Evolutionary conservation across 306 rosid genomes (phyloP), one percentile per base, ranked within the genome.

Genomic region (Sindora glabra): DNA sequence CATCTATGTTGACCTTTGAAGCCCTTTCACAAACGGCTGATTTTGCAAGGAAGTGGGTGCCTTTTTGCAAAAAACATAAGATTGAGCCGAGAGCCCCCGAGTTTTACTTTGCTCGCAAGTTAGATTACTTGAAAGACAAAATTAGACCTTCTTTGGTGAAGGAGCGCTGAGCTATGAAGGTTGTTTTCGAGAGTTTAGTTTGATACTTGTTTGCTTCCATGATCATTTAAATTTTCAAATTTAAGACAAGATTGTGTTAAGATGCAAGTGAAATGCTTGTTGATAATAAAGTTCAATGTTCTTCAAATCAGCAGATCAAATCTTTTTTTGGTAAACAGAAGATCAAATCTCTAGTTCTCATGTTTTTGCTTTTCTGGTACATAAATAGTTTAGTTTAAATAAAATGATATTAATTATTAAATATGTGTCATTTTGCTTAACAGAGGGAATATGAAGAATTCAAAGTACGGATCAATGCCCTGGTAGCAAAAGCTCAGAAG

Each of bases 151-250:
- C 98, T 48, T 92, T 92, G 30, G 96, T 92, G 66, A 92, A 92
- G 78, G 98, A 88, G 21, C 98, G 98, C 51, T 78, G 98, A 68
- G 96, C 96, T 8, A 88, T 92, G 98, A 92, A 92, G 95, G 97
- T 83, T n/a, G n/a, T n/a, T n/a, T n/a, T n/a, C n/a, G 52, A 52
- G 65, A 25, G 47, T 48, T 71, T 69, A 53, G 37, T 25, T 3
- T 70, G 41, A 50, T 48, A 19, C 17, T 59, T 15, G 25, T 42
- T 59, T 38, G 30, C 47, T 53, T 48, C 16, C 15, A 61, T 45
- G 8, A 18, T 19, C 38, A 4, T 18, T 24, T 12, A 5, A 22
- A 38, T 19, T n/a, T 7, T 8, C 30, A 17, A 15, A 4, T 24
- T 52, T 33, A 33, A 53, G 29, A 46, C 19, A 10, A 15, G 42